These are phyloP conservation scores for Nicotiana noctiflora DNA, from an alignment of 257 asterid genomes.

Conservation along the genomic window DNA sequence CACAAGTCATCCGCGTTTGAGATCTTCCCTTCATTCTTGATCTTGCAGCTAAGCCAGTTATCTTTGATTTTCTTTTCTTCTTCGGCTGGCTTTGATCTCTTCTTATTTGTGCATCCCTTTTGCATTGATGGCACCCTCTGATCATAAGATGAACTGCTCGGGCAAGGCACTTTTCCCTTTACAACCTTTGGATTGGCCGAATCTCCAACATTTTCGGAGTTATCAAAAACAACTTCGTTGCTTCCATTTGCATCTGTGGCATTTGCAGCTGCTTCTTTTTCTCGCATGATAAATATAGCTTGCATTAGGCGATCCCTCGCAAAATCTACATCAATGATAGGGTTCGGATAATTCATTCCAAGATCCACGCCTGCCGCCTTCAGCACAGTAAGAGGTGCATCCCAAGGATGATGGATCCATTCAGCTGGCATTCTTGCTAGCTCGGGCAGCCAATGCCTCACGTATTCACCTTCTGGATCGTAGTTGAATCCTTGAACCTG, in stretches of 20 bases:
- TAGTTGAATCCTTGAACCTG: slow-evolving; percentile 90
- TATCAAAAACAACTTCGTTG: slow-evolving; percentile 65
- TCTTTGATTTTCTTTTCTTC: slow-evolving; percentile 27
- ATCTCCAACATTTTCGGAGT: slow-evolving; percentile 29
- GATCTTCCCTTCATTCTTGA: slow-evolving; percentile 14
- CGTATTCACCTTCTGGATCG: slow-evolving; percentile 80
- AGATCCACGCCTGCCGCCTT: slow-evolving; percentile 77
- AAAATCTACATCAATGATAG: slow-evolving; percentile 56
- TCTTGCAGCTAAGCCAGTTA: slow-evolving; percentile 17
- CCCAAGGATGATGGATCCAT: slow-evolving; percentile 98
- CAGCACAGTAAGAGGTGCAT: slow-evolving; percentile 66
- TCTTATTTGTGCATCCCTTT: slow-evolving; percentile 24
- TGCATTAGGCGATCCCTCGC: slow-evolving; percentile 65
- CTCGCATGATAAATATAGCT: slow-evolving; percentile 59
- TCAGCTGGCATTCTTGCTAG: slow-evolving; percentile 79
- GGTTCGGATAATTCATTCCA: slow-evolving; percentile 79
- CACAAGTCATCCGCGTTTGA: slow-evolving; percentile 48
- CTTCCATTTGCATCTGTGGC: slow-evolving; percentile 26
- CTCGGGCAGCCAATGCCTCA: slow-evolving; percentile 86
- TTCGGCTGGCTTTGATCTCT: slow-evolving; percentile 34
- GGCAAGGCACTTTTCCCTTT: slow-evolving; percentile 30
- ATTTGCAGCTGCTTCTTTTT: slow-evolving; percentile 41
- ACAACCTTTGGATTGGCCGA: slow-evolving; percentile 22
- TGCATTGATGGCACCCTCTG: slow-evolving; percentile 77
- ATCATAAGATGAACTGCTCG: slow-evolving; percentile 62